Conservation (phyloP, 73 alveolate species). For the Tetrahymena borealis region DNA sequence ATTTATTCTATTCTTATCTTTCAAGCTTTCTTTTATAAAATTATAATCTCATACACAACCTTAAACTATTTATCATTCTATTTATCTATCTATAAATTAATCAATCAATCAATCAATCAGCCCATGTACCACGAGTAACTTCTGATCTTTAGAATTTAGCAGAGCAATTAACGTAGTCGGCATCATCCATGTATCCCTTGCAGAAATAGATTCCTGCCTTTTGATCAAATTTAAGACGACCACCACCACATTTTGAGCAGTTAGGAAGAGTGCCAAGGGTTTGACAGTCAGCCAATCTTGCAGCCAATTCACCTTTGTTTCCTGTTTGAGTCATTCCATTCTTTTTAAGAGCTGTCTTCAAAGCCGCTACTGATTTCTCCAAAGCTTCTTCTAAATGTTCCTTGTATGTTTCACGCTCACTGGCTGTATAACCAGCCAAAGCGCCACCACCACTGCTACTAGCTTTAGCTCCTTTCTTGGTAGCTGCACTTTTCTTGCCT, state of each 20-base stretch:
- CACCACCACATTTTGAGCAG: conserved; percentile 34
- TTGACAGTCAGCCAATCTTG: conserved; percentile 17
- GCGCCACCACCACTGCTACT: neutral
- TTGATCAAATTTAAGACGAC: conserved; percentile 15
- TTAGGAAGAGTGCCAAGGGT: conserved; percentile 27
- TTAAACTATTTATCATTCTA: too few species aligned
- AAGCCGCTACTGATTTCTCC: neutral
- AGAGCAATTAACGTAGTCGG: conserved; percentile 20
- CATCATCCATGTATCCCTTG: conserved; percentile 38
- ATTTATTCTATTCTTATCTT: too few species aligned
- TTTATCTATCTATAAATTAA: too few species aligned
- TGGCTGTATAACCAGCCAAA: neutral
- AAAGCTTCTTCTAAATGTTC: neutral
- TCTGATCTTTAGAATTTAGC: neutral
- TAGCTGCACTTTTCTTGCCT: neutral
- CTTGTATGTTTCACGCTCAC: neutral
- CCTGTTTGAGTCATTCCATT: conserved; percentile 28
- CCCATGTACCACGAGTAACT: neutral
- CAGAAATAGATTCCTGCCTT: conserved; percentile 7
- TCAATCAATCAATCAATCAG: neutral
- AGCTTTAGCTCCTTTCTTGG: neutral
- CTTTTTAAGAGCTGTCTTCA: neutral
- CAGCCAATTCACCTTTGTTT: conserved; percentile 11
- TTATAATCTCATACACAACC: too few species aligned
- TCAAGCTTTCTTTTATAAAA: too few species aligned